These are phyloP conservation scores for Torulaspora gathmanii DNA, from an alignment of 805 yeast genomes.

Conservation along the genomic window DNA sequence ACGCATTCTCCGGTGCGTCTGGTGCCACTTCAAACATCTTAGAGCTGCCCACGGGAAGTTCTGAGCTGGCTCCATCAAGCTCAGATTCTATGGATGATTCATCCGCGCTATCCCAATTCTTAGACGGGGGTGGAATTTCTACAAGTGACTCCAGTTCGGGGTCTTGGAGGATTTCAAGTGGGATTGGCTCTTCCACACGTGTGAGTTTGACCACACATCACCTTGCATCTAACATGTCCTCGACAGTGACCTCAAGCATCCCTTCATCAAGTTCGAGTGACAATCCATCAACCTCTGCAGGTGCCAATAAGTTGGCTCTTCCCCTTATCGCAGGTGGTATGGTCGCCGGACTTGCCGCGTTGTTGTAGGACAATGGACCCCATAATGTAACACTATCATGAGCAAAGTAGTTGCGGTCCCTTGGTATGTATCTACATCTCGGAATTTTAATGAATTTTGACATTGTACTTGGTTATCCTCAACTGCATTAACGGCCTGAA, in stretches of 20 bases:
- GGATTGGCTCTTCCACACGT: background rate
- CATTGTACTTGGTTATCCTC: background rate
- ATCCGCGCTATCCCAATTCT: constrained; percentile 14
- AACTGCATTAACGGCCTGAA: constrained; percentile 1
- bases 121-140: constrained; percentile 8
- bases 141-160: background rate
- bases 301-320: constrained; percentile 8
- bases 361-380: constrained; percentile 3
- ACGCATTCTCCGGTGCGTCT: constrained; percentile 13
- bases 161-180: background rate
- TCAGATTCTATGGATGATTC: constrained; percentile 11
- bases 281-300: constrained; percentile 7
- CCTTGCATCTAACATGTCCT: background rate
- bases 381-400: background rate
- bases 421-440: background rate
- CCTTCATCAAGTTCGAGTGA: background rate
- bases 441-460: background rate
- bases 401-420: background rate
- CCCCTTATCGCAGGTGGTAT: constrained; percentile 12
- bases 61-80: background rate
- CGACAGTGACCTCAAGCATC: background rate
- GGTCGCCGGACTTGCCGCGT: constrained; percentile 9
- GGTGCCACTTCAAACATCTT: constrained; percentile 10
- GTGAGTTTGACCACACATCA: background rate
- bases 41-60: constrained; percentile 12